Percentiles rank a stretch among this genome's conserved stretches.
Conservation (phyloP, 1,139 yeast genomes). For the Tardiomyces digboiensis region DNA sequence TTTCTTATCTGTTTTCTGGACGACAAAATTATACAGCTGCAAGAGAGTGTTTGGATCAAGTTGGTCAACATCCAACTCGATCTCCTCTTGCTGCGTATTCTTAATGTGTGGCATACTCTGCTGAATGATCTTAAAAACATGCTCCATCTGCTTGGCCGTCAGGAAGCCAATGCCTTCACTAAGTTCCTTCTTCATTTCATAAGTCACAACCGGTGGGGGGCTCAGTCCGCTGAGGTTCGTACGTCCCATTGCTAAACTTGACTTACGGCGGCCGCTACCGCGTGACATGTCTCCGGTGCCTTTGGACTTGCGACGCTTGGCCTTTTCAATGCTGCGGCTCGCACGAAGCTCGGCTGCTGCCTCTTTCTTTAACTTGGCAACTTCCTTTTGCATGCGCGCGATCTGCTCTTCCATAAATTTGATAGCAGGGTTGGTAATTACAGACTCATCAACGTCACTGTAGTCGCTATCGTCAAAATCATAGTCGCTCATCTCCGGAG, state of each 20-base stretch:
- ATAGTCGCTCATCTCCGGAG: slow-evolving; percentile 32
- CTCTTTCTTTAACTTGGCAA: slow-evolving; percentile 71
- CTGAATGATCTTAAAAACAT: slow-evolving; percentile 76
- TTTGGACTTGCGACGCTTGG: slow-evolving; percentile 20
- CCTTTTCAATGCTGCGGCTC: slow-evolving; percentile 26
- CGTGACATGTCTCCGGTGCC: slow-evolving; percentile 2
- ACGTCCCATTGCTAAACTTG: slow-evolving; percentile 7
- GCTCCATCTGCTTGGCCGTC: slow-evolving; percentile 73
- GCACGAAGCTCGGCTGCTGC: slow-evolving; percentile 43
- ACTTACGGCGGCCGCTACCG: slow-evolving; percentile 10
- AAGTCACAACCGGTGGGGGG: slow-evolving; percentile 38
- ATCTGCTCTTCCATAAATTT: slow-evolving; percentile 82
- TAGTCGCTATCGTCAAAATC: slow-evolving; percentile 38
- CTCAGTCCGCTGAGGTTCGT: slow-evolving; percentile 6
- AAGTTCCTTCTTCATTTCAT: slow-evolving; percentile 94
- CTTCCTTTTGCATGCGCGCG: slow-evolving; percentile 74
- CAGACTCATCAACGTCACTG: slow-evolving; percentile 55
- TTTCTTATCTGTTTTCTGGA: slow-evolving; percentile 34
- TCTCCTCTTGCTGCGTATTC: slow-evolving; percentile 69
- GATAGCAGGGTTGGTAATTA: slow-evolving; percentile 80
- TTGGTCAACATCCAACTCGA: slow-evolving; percentile 93
- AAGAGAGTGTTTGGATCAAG: slow-evolving; percentile 78
- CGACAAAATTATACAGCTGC: slow-evolving; percentile 73
- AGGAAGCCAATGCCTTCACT: slow-evolving; percentile 69
- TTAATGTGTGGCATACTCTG: slow-evolving; percentile 78